Evolutionary conservation across 768 basidiomycete species (phyloP).

Genomic region (Chiua virens): DNA sequence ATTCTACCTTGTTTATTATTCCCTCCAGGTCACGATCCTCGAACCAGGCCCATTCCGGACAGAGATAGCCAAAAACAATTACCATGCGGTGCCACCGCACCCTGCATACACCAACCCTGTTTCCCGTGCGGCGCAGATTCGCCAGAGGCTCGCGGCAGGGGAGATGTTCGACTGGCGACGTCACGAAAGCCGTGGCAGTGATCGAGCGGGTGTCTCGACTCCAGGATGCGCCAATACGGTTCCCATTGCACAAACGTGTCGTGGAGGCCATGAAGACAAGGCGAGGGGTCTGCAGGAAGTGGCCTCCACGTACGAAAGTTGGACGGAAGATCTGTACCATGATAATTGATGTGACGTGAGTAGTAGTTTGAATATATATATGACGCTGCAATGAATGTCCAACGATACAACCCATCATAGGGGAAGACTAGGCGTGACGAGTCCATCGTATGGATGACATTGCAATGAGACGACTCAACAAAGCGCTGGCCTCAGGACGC

Average conservation of each 20-base stretch:
- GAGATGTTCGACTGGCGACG: constrained; percentile 11
- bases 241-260: constrained; percentile 10
- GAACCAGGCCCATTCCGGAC: constrained; percentile 20
- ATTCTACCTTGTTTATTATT: background rate
- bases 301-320: constrained; percentile 15
- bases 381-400: too few species aligned
- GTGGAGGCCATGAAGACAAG: constrained; percentile 13
- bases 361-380: too few species aligned
- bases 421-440: too few species aligned
- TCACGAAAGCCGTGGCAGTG: constrained; percentile 8
- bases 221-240: constrained; percentile 18
- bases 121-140: constrained; percentile 1
- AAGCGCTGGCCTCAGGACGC: too few species aligned
- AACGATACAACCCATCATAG: too few species aligned
- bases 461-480: too few species aligned
- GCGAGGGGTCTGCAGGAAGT: constrained; percentile 6
- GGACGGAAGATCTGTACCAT: constrained; percentile 17
- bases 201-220: constrained; percentile 14
- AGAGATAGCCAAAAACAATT: background rate
- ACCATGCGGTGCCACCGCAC: constrained; percentile 8
- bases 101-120: constrained; percentile 18
- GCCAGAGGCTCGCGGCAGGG: background rate
- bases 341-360: background rate
- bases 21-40: constrained; percentile 16
- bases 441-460: too few species aligned